These are phyloP conservation scores for Hyphopichia burtonii DNA, from an alignment of 1,139 yeast genomes.

Conservation along the genomic window DNA sequence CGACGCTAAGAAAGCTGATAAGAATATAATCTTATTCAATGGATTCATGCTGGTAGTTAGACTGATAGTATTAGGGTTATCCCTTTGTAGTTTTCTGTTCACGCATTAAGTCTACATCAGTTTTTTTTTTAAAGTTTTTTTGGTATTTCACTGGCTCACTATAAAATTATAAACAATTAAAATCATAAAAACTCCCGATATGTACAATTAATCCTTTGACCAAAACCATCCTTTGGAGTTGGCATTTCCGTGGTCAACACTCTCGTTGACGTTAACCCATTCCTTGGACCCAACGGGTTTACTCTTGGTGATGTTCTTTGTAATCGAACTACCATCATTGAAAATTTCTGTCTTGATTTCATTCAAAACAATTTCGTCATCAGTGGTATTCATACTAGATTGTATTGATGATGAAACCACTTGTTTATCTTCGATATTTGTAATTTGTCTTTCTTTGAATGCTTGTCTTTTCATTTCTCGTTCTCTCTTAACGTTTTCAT, in stretches of 20 bases:
- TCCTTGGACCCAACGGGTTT: slow-evolving; percentile 34
- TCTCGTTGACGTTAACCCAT: slow-evolving; percentile 30
- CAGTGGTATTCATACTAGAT: slow-evolving; percentile 43
- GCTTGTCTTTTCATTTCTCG: slow-evolving; percentile 15
- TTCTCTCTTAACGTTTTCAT: slow-evolving; percentile 35
- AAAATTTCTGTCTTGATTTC: slow-evolving; percentile 54
- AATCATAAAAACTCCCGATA: too few relatives aligned
- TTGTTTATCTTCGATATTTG: slow-evolving; percentile 4
- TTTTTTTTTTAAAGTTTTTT: too few relatives aligned
- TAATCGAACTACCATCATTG: slow-evolving; percentile 62
- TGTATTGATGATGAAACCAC: slow-evolving; percentile 53
- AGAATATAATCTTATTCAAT: slow-evolving; percentile 66
- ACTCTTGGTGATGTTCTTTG: slow-evolving; percentile 36
- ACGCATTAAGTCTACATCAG: too few relatives aligned
- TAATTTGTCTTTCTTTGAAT: neutral
- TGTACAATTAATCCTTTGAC: slow-evolving; percentile 6
- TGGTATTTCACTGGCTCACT: too few relatives aligned
- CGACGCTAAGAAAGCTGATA: slow-evolving; percentile 67
- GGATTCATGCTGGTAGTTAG: slow-evolving; percentile 49
- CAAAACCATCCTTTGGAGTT: slow-evolving; percentile 16
- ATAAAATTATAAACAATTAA: too few relatives aligned
- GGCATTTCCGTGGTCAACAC: slow-evolving; percentile 7
- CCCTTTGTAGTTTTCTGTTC: too few relatives aligned
- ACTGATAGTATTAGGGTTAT: too few relatives aligned
- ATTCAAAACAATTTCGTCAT: slow-evolving; percentile 53